These are phyloP conservation scores for Hymenoscyphus scutula DNA, from an alignment of 2,329 filamentous ascomycete genomes.

Conservation along the genomic window DNA sequence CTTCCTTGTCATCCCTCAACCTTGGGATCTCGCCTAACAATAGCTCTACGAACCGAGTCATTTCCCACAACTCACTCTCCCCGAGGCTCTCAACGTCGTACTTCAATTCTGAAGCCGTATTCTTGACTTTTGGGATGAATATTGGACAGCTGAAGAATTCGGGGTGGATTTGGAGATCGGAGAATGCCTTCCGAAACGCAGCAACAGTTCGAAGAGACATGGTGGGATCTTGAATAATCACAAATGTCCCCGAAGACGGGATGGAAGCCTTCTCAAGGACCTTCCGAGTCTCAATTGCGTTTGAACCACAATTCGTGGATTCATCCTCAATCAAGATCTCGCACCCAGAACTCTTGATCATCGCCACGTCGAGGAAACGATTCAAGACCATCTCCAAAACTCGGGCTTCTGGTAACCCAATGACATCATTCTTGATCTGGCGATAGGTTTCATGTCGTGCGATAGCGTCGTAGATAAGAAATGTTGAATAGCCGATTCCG, in stretches of 20 bases:
- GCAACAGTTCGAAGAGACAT: conserved; percentile 44
- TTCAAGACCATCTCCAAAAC: conserved; percentile 40
- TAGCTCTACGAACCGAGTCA: conserved; percentile 42
- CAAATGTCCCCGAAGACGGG: conserved; percentile 26
- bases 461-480: conserved; percentile 43
- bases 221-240: conserved; percentile 46
- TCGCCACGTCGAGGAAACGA: conserved; percentile 31
- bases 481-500: conserved; percentile 46
- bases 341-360: conserved; percentile 32
- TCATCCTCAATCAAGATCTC: conserved; percentile 42
- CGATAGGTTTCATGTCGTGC: conserved; percentile 34
- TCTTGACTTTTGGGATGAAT: conserved; percentile 32
- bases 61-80: conserved; percentile 37
- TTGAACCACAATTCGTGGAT: conserved; percentile 47
- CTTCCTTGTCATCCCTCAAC: conserved; percentile 41
- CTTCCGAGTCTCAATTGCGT: conserved; percentile 40
- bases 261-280: conserved; percentile 38
- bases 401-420: conserved; percentile 41
- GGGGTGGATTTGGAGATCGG: conserved; percentile 22
- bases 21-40: conserved; percentile 45
- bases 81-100: conserved; percentile 16
- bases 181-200: conserved; percentile 42
- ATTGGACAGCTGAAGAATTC: conserved; percentile 36
- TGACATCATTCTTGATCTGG: conserved; percentile 31
- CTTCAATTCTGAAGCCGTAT: conserved; percentile 9